A percentile compares a stretch with the other conserved stretches of the same genome.
Evolutionary conservation across 2,329 filamentous ascomycete species (phyloP).

Genomic region (Intubia oerlemansii): DNA sequence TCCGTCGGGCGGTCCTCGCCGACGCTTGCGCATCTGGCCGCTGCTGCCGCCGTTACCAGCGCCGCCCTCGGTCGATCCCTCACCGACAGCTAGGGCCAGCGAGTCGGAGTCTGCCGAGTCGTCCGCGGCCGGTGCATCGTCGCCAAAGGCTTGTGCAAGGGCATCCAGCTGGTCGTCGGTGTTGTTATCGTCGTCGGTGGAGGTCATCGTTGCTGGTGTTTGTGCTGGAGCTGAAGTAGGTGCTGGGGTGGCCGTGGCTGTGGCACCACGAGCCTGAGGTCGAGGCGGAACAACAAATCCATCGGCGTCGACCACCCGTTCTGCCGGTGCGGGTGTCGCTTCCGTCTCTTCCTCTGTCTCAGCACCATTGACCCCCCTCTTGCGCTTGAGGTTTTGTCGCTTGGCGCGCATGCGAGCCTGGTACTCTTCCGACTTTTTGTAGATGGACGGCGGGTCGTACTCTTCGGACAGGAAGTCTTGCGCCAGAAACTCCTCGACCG

Average conservation of each 20-base stretch:
- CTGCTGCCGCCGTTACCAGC: background rate
- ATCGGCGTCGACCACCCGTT: conserved; percentile 29
- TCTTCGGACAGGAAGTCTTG: conserved; percentile 24
- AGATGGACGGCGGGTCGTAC: conserved; percentile 70
- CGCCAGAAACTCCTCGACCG: conserved; percentile 64
- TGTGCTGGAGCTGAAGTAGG: background rate
- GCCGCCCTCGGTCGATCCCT: too few species aligned
- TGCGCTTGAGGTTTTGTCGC: conserved; percentile 22
- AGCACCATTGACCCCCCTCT: conserved; percentile 12
- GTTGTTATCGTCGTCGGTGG: background rate
- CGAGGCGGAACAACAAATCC: conserved; percentile 43
- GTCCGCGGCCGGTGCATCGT: conserved; percentile 9
- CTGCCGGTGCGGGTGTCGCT: background rate
- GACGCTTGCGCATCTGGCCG: background rate
- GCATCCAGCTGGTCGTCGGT: conserved; percentile 15
- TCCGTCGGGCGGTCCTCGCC: conserved; percentile 4
- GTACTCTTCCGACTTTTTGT: conserved; percentile 40
- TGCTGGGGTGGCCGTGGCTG: conserved; percentile 4
- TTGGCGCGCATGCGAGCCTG: conserved; percentile 29
- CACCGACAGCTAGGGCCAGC: too few species aligned
- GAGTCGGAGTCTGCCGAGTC: background rate
- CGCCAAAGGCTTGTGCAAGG: conserved; percentile 23
- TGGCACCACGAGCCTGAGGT: conserved; percentile 14
- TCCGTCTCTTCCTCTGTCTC: background rate
- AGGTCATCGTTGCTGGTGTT: background rate